phyloP scores from a whole-genome alignment of 169 alveolate genomes.

The Cryptosporidium canis region DNA sequence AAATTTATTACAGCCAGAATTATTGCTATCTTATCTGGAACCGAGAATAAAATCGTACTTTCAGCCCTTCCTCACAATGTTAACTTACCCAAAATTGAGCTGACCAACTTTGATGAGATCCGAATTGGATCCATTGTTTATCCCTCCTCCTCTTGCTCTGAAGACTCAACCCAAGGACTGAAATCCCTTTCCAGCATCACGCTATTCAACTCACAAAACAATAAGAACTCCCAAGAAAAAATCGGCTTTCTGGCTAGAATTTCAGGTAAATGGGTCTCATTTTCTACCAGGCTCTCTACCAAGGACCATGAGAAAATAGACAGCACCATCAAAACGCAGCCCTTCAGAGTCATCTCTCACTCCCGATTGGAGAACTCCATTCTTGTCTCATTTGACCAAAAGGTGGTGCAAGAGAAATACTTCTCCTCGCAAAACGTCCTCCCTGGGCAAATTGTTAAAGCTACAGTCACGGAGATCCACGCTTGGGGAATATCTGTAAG shows the following conservation, averaged over 20 bases:
- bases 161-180: not conserved
- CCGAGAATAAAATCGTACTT: conserved; percentile 16
- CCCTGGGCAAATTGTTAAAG: conserved; percentile 50
- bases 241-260: conserved; percentile 10
- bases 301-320: conserved; percentile 25
- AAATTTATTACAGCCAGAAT: conserved; percentile 24
- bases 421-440: not conserved
- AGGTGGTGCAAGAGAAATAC: conserved; percentile 32
- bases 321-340: not conserved
- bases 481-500: conserved; percentile 60
- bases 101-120: not conserved
- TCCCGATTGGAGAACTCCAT: conserved; percentile 38
- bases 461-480: conserved; percentile 9
- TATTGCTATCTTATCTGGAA: conserved; percentile 42
- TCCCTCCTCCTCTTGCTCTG: not conserved
- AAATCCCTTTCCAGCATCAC: not conserved
- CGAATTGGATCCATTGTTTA: not conserved
- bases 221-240: not conserved
- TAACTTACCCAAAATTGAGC: not conserved
- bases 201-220: not conserved
- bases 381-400: conserved; percentile 41
- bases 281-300: not conserved
- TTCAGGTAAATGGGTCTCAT: conserved; percentile 3
- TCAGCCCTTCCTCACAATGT: conserved; percentile 32
- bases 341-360: conserved; percentile 19